These are phyloP conservation scores for Phytopythium helicoides DNA, from an alignment of 352 stramenopile genomes.

Conservation along the genomic window DNA sequence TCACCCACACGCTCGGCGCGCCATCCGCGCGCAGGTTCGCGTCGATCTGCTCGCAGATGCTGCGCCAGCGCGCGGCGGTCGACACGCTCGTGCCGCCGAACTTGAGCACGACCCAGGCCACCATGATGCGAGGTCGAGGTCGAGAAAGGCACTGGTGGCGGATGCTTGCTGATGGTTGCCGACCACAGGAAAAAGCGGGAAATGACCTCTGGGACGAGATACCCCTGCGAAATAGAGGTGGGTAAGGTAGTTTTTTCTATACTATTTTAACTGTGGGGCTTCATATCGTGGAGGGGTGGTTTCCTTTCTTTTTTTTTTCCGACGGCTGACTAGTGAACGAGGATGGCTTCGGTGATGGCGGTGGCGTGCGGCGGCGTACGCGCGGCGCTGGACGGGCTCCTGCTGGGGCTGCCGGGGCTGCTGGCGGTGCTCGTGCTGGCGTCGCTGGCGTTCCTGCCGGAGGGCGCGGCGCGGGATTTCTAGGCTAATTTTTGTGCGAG, in stretches of 20 bases:
- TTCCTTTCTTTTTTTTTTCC: too few species aligned
- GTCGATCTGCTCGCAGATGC: slow-evolving; percentile 75
- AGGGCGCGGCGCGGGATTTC: not conserved
- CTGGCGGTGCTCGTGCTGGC: not conserved
- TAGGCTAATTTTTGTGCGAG: slow-evolving; percentile 1
- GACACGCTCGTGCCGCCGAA: slow-evolving; percentile 89
- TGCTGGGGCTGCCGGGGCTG: slow-evolving; percentile 5
- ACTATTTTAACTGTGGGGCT: too few species aligned
- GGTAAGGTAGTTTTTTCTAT: too few species aligned
- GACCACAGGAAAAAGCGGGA: slow-evolving; percentile 2
- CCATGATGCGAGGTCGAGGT: too few species aligned
- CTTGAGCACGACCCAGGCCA: slow-evolving; percentile 85
- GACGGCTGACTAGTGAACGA: not conserved
- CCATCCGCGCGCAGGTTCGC: slow-evolving; percentile 38
- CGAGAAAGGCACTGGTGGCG: too few species aligned
- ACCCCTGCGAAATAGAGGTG: too few species aligned
- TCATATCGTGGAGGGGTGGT: too few species aligned
- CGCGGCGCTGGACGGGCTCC: slow-evolving; percentile 6
- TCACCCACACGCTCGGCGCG: slow-evolving; percentile 74
- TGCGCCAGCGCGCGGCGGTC: slow-evolving; percentile 68
- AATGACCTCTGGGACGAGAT: too few species aligned
- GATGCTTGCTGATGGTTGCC: not conserved
- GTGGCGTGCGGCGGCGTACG: slow-evolving; percentile 1
- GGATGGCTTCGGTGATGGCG: not conserved
- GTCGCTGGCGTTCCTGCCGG: not conserved